Evolutionary conservation across 768 basidiomycete genomes (phyloP).

Genomic region (Solioccasus polychromus): DNA sequence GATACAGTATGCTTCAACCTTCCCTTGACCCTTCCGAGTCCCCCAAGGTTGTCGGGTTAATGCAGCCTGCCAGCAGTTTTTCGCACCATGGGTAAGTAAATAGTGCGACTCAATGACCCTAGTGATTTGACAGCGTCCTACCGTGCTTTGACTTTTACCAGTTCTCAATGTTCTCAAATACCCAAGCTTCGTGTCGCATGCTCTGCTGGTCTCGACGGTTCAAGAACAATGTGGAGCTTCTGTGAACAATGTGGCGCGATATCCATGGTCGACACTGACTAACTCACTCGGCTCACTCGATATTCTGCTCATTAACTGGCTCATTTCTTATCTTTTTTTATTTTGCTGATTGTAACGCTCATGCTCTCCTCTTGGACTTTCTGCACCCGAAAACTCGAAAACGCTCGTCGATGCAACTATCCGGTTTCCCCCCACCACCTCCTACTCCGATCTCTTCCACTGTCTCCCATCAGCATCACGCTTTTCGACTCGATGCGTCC

Average conservation of each 20-base stretch:
- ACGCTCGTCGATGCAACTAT: constrained; percentile 23
- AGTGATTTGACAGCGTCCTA: constrained; percentile 11
- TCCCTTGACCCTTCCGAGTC: constrained; percentile 49
- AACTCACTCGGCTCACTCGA: constrained; percentile 16
- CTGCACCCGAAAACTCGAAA: constrained; percentile 24
- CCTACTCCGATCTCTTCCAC: constrained; percentile 10
- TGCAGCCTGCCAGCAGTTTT: constrained; percentile 62
- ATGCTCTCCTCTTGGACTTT: constrained; percentile 22
- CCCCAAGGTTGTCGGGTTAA: constrained; percentile 51
- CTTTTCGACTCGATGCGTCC: constrained; percentile 23
- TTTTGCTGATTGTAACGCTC: constrained; percentile 31
- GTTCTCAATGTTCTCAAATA: constrained; percentile 71
- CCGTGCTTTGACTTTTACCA: constrained; percentile 25
- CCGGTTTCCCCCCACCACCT: constrained; percentile 9
- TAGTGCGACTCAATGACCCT: background rate
- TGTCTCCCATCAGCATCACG: constrained; percentile 13
- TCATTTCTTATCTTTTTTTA: constrained; percentile 28
- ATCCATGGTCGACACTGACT: constrained; percentile 81
- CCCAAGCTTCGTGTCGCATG: constrained; percentile 82
- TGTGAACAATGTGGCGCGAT: constrained; percentile 89
- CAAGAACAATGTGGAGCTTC: constrained; percentile 79
- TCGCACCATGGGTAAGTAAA: constrained; percentile 69
- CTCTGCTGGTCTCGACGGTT: constrained; percentile 63
- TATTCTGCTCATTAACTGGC: constrained; percentile 1
- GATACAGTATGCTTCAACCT: constrained; percentile 63